These are phyloP conservation scores for Macrocybe gigantea DNA, from an alignment of 768 basidiomycete species.

Conservation along the genomic window DNA sequence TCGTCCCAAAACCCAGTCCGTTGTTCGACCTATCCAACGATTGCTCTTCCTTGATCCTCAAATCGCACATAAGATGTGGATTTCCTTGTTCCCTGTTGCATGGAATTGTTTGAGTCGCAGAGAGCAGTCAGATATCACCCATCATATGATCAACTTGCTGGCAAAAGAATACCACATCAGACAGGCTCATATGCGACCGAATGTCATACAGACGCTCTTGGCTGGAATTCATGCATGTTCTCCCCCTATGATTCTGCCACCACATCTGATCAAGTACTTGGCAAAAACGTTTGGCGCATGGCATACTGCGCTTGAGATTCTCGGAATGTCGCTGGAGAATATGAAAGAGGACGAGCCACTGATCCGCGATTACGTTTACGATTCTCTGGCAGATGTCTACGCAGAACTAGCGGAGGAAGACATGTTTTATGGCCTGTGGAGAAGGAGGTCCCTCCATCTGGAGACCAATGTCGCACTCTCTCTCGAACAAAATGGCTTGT, in stretches of 20 bases:
- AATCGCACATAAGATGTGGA: slow-evolving; percentile 79
- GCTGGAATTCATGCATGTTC: slow-evolving; percentile 79
- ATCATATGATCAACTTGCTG: slow-evolving; percentile 84
- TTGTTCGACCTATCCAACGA: slow-evolving; percentile 77
- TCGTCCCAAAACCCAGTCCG: slow-evolving; percentile 40
- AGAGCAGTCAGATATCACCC: slow-evolving; percentile 85
- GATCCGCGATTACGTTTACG: slow-evolving; percentile 77
- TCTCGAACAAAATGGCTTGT: slow-evolving; percentile 96
- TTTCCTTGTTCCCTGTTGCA: slow-evolving; percentile 76
- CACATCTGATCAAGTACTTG: slow-evolving; percentile 92
- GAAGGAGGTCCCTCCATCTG: slow-evolving; percentile 78
- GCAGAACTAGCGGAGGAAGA: slow-evolving; percentile 96
- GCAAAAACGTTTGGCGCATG: slow-evolving; percentile 96
- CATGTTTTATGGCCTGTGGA: slow-evolving; percentile 94
- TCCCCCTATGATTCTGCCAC: slow-evolving; percentile 85
- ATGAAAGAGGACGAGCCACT: slow-evolving; percentile 76
- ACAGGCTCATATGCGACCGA: slow-evolving; percentile 85
- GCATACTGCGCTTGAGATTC: slow-evolving; percentile 84
- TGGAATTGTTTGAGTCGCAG: slow-evolving; percentile 83
- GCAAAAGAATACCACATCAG: slow-evolving; percentile 91
- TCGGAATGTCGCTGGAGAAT: slow-evolving; percentile 73
- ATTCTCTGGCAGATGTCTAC: slow-evolving; percentile 91
- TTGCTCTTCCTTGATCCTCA: slow-evolving; percentile 76
- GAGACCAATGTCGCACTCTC: slow-evolving; percentile 88
- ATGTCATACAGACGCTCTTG: slow-evolving; percentile 88